phyloP scores from a whole-genome alignment of 148 eudicot genomes.

The Silene latifolia region DNA sequence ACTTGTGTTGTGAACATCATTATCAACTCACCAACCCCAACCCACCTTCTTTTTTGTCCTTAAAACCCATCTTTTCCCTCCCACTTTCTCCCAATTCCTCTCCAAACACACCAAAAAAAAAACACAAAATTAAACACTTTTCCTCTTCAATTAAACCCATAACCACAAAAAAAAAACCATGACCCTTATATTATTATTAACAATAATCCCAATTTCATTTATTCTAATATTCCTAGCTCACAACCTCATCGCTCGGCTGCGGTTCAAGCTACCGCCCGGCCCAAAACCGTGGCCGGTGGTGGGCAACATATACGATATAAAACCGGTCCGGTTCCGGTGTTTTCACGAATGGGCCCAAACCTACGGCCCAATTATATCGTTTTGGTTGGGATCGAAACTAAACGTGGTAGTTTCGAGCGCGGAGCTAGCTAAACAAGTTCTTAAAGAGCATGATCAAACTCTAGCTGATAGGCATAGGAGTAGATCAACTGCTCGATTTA shows the following conservation, averaged over 20 bases:
- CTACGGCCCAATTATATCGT: slow-evolving; percentile 76
- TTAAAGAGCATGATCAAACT: slow-evolving; percentile 70
- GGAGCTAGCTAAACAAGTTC: slow-evolving; percentile 63
- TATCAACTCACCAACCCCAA: slow-evolving; percentile 25
- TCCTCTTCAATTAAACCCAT: no score
- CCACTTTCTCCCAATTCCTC: slow-evolving; percentile 1
- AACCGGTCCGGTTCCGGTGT: slow-evolving; percentile 66
- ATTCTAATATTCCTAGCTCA: slow-evolving; percentile 30
- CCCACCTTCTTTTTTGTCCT: not conserved
- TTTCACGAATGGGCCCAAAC: slow-evolving; percentile 58
- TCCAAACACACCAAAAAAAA: no score
- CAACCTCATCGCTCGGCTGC: slow-evolving; percentile 38
- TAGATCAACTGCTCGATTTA: slow-evolving; percentile 45
- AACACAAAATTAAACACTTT: not conserved
- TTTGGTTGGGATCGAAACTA: slow-evolving; percentile 56
- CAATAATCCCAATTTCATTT: slow-evolving; percentile 21
- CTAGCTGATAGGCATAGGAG: slow-evolving; percentile 71
- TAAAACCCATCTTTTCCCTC: not conserved
- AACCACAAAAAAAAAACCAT: slow-evolving; percentile 18
- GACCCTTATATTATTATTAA: slow-evolving; percentile 26
- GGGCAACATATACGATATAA: slow-evolving; percentile 73
- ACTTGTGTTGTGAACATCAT: not conserved
- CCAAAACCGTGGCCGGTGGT: slow-evolving; percentile 67
- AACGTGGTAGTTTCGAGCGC: slow-evolving; percentile 59
- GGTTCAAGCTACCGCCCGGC: slow-evolving; percentile 77